Evolutionary conservation across 2,329 filamentous ascomycete genomes (phyloP).

Genomic region (Epichloe glyceriae): DNA sequence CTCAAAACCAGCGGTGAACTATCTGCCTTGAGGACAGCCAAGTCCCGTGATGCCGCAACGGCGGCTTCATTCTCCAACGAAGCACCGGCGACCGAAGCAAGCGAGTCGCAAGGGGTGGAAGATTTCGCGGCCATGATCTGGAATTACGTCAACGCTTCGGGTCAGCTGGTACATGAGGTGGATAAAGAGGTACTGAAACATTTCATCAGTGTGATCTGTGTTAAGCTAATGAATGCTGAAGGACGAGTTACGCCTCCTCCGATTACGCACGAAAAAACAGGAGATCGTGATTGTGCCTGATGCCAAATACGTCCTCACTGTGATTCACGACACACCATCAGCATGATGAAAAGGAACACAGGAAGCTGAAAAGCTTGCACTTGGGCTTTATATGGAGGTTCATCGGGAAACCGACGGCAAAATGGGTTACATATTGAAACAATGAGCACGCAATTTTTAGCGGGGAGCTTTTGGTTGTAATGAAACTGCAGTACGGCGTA

Average conservation of each 20-base stretch:
- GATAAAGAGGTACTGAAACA: constrained; percentile 48
- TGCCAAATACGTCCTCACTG: constrained; percentile 62
- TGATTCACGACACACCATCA: constrained; percentile 69
- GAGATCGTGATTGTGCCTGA: constrained; percentile 78
- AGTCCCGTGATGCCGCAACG: constrained; percentile 22
- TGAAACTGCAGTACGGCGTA: constrained; percentile 1
- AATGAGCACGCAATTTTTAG: neutral
- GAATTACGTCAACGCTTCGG: constrained; percentile 59
- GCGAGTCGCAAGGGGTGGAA: constrained; percentile 47
- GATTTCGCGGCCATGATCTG: constrained; percentile 67
- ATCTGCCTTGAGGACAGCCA: constrained; percentile 36
- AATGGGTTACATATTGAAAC: neutral
- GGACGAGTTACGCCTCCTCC: constrained; percentile 65
- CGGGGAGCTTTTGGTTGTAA: neutral
- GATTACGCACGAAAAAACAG: constrained; percentile 71
- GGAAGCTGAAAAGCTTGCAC: neutral
- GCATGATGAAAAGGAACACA: constrained; percentile 28
- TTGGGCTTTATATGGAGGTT: neutral
- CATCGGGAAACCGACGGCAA: neutral
- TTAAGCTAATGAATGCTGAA: constrained; percentile 20
- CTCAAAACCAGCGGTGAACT: constrained; percentile 62
- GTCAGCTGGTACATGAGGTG: constrained; percentile 56
- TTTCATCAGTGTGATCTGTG: neutral
- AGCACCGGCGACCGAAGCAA: constrained; percentile 27
- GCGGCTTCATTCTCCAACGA: constrained; percentile 34